These are phyloP conservation scores for Globisporangium middletonii DNA, from an alignment of 352 stramenopile species.

Conservation along the genomic window DNA sequence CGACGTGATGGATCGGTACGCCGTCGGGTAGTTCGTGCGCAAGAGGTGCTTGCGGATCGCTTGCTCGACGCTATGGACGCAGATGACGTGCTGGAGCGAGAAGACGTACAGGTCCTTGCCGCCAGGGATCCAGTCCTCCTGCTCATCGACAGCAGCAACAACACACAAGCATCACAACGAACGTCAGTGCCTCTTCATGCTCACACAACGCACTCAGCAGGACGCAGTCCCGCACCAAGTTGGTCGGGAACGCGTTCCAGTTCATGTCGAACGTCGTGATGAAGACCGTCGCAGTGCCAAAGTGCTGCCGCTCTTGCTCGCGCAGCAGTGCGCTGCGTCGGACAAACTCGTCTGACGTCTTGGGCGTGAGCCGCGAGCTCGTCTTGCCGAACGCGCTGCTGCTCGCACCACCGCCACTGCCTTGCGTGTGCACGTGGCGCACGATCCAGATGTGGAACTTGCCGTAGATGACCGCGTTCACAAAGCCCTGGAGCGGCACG, in stretches of 20 bases:
- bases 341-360: slow-evolving; percentile 35
- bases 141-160: neutral
- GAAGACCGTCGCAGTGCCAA: slow-evolving; percentile 71
- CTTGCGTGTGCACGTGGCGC: slow-evolving; percentile 42
- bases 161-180: neutral
- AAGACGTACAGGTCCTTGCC: slow-evolving; percentile 82
- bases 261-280: slow-evolving; percentile 83
- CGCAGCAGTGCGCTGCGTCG: slow-evolving; percentile 26
- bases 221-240: slow-evolving; percentile 25
- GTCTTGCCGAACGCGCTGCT: slow-evolving; percentile 17
- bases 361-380: slow-evolving; percentile 32
- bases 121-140: slow-evolving; percentile 68
- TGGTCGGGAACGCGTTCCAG: slow-evolving; percentile 55
- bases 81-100: slow-evolving; percentile 70
- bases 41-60: slow-evolving; percentile 64
- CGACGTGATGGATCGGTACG: slow-evolving; percentile 76
- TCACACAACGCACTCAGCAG: neutral
- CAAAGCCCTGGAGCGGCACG: slow-evolving; percentile 77
- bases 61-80: slow-evolving; percentile 57
- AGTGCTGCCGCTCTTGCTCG: slow-evolving; percentile 48
- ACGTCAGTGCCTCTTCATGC: neutral
- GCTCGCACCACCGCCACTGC: neutral
- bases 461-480: slow-evolving; percentile 83
- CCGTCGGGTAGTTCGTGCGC: slow-evolving; percentile 73
- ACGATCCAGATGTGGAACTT: slow-evolving; percentile 82